phyloP scores from a whole-genome alignment of 306 rosid species.

The Macrotyloma uniflorum region DNA sequence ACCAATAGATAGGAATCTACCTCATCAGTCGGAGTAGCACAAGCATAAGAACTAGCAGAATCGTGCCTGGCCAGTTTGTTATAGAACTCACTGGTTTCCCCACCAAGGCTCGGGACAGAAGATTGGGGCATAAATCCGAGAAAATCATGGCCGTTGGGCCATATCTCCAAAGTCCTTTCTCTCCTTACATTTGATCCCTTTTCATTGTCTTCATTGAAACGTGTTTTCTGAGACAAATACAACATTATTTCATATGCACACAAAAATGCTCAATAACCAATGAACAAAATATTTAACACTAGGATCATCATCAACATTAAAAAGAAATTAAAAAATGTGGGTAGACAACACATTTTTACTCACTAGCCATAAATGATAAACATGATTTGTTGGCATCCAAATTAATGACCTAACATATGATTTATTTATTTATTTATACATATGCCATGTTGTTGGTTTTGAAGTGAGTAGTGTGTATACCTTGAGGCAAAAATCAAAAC shows the following conservation, averaged over 20 bases:
- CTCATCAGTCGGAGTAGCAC: constrained; percentile 42
- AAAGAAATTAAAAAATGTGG: background rate
- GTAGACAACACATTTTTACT: background rate
- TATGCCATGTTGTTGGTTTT: background rate
- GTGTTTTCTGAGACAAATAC: constrained; percentile 56
- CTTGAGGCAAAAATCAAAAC: constrained; percentile 60
- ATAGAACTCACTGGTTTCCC: constrained; percentile 34
- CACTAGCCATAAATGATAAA: background rate
- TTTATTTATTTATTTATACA: background rate
- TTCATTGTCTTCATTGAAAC: constrained; percentile 36
- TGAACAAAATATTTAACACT: background rate
- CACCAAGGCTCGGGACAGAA: constrained; percentile 27
- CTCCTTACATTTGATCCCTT: constrained; percentile 34
- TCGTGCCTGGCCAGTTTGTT: constrained; percentile 12
- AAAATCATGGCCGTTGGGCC: constrained; percentile 45
- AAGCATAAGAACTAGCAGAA: constrained; percentile 8
- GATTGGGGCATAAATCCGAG: constrained; percentile 39
- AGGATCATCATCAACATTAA: background rate
- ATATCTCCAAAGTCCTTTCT: constrained; percentile 28
- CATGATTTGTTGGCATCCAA: background rate
- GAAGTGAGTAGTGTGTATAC: constrained; percentile 35
- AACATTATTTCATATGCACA: background rate
- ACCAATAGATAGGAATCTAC: constrained; percentile 15
- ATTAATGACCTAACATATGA: background rate
- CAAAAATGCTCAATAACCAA: background rate